phyloP scores from a whole-genome alignment of 805 yeast species.

The Clavispora santaluciae region DNA sequence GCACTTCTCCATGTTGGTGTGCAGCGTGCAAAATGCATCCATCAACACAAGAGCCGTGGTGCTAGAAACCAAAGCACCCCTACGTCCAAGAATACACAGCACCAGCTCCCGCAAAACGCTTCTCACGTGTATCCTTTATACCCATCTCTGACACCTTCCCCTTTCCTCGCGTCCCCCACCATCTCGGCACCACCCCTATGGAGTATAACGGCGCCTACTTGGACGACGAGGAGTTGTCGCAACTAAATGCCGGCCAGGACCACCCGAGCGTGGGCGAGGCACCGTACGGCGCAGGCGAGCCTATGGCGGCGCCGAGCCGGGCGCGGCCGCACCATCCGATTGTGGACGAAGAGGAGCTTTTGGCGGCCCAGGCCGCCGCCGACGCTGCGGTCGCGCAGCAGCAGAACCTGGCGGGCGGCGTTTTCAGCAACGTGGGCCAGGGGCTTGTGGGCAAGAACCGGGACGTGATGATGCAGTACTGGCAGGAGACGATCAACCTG shows the following conservation, averaged over 20 bases:
- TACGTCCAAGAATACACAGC: neutral
- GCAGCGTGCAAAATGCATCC: neutral
- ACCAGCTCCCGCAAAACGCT: neutral
- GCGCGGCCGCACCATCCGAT: constrained; percentile 10
- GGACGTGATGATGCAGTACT: constrained; percentile 89
- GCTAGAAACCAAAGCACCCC: neutral
- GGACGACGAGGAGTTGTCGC: constrained; percentile 24
- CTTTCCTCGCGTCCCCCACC: neutral
- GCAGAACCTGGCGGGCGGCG: constrained; percentile 48
- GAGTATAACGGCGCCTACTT: constrained; percentile 27
- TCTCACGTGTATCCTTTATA: neutral
- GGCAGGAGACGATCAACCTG: constrained; percentile 95
- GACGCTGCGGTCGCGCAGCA: constrained; percentile 43
- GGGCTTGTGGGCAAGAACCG: constrained; percentile 45
- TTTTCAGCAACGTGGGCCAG: constrained; percentile 87
- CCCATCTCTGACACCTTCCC: neutral
- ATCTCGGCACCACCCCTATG: constrained; percentile 7
- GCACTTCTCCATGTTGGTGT: neutral
- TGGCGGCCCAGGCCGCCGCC: constrained; percentile 44
- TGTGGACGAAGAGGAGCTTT: constrained; percentile 38
- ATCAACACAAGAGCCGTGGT: neutral
- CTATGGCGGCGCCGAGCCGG: neutral
- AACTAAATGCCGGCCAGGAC: constrained; percentile 15
- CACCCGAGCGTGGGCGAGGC: constrained; percentile 17
- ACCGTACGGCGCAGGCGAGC: constrained; percentile 3